Base-by-base conservation (phyloP, 495 filamentous ascomycete species). In the Aspergillus mulundensis region DNA sequence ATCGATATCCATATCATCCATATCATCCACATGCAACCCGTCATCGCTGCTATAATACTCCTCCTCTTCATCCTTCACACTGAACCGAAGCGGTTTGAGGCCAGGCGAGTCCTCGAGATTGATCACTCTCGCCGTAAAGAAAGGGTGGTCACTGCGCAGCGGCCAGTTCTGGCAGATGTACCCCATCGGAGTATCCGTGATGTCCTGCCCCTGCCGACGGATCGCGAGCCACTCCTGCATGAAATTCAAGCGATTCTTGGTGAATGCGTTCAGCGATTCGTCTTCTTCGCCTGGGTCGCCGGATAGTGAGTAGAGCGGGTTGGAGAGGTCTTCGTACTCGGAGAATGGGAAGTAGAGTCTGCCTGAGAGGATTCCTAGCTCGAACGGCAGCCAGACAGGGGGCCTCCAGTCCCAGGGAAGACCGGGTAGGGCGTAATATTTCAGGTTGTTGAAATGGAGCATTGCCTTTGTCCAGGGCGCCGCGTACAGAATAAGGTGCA, bases 341-440 rank as follows among this genome's bases (percentile, higher is more conserved):
- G 62, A 45, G 24, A 64, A 77, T 3, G 76, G 64, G 53, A 84
- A 77, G 54, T 86, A 87, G 0, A 86, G 65, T 1, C 81, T 69
- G 1, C 81, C 82, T 5, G 77, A 68, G 24, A 84, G 71, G 15
- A 87, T 74, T 1, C 80, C 81, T 0, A 86, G 65, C 46, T 85
- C 79, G 42, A 82, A 66, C 5, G 49, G 61, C 11, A 84, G 62
- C 78, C 76, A 78, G 2, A 55, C 41, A 0, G 79, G 80, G 6
- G 73, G 60, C 16, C 20, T 53, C 59, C 70, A 74, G 0, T 30
- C 36, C 0, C 16, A 4, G 0, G 77, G 72, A 0, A 84, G 65
- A 10, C 41, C n/a, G 0, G 83, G 82, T 3, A 81, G 58, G 7
- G 69, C 62, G 58, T 79, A 79, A 61, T 74, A 82, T 6, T 58